Evolutionary conservation across 208 protist species (phyloP).

Genomic region (Herpetomonas muscarum): DNA sequence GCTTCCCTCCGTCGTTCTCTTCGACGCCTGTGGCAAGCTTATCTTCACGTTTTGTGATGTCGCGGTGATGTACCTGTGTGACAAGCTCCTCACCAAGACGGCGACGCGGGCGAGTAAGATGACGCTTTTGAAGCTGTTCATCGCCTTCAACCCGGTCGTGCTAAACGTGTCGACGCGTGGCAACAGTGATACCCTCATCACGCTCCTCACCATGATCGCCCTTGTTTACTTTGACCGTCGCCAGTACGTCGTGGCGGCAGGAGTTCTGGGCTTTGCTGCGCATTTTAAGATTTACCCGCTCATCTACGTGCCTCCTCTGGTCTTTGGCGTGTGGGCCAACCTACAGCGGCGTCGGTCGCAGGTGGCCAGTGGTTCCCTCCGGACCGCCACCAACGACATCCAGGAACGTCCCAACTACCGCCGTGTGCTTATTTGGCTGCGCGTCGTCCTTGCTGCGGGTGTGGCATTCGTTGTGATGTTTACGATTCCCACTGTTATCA

Average conservation of each 20-base stretch:
- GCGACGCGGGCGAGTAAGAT: constrained; percentile 58
- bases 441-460: constrained; percentile 30
- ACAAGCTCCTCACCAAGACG: constrained; percentile 52
- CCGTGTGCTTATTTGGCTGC: constrained; percentile 4
- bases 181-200: constrained; percentile 92
- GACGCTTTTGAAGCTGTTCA: constrained; percentile 68
- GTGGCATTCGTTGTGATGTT: constrained; percentile 46
- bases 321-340: constrained; percentile 59
- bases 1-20: constrained; percentile 65
- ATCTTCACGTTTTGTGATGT: constrained; percentile 85
- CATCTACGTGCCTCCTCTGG: constrained; percentile 82
- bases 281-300: constrained; percentile 94
- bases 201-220: constrained; percentile 76
- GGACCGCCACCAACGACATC: background rate
- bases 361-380: constrained; percentile 8
- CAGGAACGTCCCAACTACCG: constrained; percentile 1
- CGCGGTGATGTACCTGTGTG: constrained; percentile 64
- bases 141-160: constrained; percentile 91
- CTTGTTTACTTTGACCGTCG: constrained; percentile 59
- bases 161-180: constrained; percentile 92
- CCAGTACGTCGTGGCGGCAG: constrained; percentile 46
- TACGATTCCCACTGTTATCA: constrained; percentile 40
- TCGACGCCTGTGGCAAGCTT: constrained; percentile 78
- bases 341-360: background rate
- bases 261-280: constrained; percentile 73